Evolutionary conservation across 2,329 filamentous ascomycete species (phyloP).

Genomic region (Beauveria asiatica): DNA sequence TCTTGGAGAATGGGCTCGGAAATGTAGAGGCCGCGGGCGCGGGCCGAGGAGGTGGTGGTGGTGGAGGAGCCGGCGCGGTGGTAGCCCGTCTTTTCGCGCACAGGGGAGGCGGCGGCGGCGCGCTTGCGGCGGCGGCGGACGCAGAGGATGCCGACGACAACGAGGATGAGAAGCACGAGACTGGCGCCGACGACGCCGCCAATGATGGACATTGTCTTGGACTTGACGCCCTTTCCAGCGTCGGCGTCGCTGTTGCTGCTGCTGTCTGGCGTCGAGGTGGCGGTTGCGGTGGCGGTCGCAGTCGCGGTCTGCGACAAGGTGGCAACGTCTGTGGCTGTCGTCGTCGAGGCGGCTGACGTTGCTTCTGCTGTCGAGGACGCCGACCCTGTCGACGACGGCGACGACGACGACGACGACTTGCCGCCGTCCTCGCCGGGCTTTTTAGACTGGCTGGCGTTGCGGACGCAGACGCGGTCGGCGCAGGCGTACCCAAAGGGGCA

Average conservation of each 20-base stretch:
- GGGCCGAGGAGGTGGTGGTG: slow-evolving; percentile 12
- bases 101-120: slow-evolving; percentile 15
- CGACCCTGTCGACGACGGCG: no score
- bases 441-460: slow-evolving; percentile 40
- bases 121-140: slow-evolving; percentile 9
- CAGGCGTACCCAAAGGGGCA: slow-evolving; percentile 69
- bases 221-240: neutral
- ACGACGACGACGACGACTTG: no score
- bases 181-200: slow-evolving; percentile 8
- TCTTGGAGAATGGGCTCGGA: slow-evolving; percentile 46
- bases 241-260: neutral
- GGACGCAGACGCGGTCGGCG: slow-evolving; percentile 38
- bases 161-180: slow-evolving; percentile 5
- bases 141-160: slow-evolving; percentile 15
- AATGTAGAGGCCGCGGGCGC: slow-evolving; percentile 31
- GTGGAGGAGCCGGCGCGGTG: slow-evolving; percentile 12
- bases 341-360: no score
- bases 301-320: slow-evolving; percentile 24
- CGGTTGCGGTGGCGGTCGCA: slow-evolving; percentile 28
- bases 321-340: no score
- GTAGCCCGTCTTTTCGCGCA: slow-evolving; percentile 15
- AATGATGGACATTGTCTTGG: slow-evolving; percentile 10
- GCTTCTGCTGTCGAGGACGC: no score
- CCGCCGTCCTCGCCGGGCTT: slow-evolving; percentile 16
- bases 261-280: neutral